Evolutionary conservation across 2,329 filamentous ascomycete genomes (phyloP).

Genomic region (Epichloe brachyelytri): DNA sequence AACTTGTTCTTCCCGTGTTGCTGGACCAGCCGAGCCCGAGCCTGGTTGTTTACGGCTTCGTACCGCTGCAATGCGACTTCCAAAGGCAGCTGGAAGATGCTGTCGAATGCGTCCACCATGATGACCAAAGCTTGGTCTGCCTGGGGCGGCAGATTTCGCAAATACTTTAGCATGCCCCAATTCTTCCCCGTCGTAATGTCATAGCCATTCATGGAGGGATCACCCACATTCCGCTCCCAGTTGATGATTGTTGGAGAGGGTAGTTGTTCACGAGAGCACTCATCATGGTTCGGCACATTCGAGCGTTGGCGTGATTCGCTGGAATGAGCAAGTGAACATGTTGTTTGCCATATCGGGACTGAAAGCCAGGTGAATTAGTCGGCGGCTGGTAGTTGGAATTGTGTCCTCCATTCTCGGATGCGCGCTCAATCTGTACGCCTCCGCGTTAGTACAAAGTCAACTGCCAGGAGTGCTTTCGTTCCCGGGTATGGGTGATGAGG

Average conservation of each 20-base stretch:
- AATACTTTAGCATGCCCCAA: not conserved
- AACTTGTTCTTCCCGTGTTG: not conserved
- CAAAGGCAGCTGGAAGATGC: not conserved
- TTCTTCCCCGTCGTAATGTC: not conserved
- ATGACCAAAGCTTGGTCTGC: not conserved
- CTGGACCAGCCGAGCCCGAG: not conserved
- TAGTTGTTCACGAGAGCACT: not conserved
- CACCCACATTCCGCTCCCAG: not conserved
- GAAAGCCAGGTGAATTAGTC: not conserved
- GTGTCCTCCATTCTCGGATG: not conserved
- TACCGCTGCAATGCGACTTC: not conserved
- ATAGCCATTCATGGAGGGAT: not conserved
- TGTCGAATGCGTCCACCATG: not conserved
- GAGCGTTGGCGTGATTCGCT: not conserved
- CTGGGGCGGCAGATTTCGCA: not conserved
- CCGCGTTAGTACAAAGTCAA: no score
- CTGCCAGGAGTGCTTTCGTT: no score
- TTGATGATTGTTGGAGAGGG: not conserved
- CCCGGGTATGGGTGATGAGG: no score
- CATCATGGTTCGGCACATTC: not conserved
- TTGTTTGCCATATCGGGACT: not conserved
- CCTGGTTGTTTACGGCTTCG: not conserved
- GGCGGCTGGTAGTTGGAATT: not conserved
- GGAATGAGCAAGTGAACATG: not conserved
- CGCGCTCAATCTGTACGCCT: not conserved